A percentile compares a stretch with the other conserved stretches of the same genome.
phyloP scores from a whole-genome alignment of 2,329 filamentous ascomycete species.

The Diaporthe velutina region DNA sequence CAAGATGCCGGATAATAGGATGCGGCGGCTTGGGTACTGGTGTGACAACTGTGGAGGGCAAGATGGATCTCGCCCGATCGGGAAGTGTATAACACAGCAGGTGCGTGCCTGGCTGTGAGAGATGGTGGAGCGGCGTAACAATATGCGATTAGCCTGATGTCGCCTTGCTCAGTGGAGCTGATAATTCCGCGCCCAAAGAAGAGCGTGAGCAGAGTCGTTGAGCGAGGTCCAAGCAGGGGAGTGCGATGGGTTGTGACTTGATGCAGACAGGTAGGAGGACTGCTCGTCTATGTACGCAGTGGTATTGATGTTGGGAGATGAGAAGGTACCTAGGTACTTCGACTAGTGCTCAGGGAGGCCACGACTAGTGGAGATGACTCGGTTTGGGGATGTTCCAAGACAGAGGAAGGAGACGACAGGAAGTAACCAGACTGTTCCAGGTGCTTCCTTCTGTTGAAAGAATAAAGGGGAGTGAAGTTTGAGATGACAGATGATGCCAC shows the following conservation, averaged over 20 bases:
- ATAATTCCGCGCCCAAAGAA: slow-evolving; percentile 3
- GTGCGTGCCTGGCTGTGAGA: slow-evolving; percentile 9
- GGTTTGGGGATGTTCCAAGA: neutral
- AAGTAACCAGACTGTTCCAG: slow-evolving; percentile 8
- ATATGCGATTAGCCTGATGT: slow-evolving; percentile 29
- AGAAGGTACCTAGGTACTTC: slow-evolving; percentile 3
- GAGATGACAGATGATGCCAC: neutral
- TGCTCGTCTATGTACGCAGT: neutral
- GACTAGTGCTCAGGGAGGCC: neutral
- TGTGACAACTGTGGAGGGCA: slow-evolving; percentile 15
- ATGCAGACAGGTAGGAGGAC: neutral
- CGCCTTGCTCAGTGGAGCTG: slow-evolving; percentile 5
- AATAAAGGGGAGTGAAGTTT: neutral
- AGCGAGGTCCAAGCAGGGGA: neutral
- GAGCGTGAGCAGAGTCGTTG: neutral
- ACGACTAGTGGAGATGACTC: slow-evolving; percentile 6
- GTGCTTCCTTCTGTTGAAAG: neutral
- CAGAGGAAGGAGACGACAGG: neutral
- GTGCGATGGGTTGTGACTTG: neutral
- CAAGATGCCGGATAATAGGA: slow-evolving; percentile 35
- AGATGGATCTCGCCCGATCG: slow-evolving; percentile 19
- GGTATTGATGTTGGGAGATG: slow-evolving; percentile 2
- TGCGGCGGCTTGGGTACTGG: neutral
- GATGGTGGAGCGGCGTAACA: neutral
- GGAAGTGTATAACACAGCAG: slow-evolving; percentile 30